Evolutionary conservation across 352 stramenopile genomes (phyloP), one percentile per base, ranked within the genome.

Genomic region (Pythium biforme): DNA sequence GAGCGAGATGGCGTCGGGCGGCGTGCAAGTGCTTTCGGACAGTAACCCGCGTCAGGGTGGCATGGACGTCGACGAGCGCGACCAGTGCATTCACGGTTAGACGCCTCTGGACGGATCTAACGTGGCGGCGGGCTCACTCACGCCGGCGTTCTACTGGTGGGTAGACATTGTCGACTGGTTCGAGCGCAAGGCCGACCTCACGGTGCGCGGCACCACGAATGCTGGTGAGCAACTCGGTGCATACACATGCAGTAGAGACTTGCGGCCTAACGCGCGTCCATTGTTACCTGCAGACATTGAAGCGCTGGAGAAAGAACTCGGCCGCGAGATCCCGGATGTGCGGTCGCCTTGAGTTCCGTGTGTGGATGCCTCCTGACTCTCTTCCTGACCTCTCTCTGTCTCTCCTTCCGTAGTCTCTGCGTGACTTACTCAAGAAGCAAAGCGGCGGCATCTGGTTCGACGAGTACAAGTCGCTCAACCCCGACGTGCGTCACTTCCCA

Each of bases 151-250:
- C n/a, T n/a, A n/a, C 29, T 33, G 29, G 29, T 33, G 29, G 29
- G 29, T 26, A 90, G 84, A 94, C 33, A 88, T 94, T 54, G 73
- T 92, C 68, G 92, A 77, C 71, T 94, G 85, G 85, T 92, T 94
- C 63, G 67, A 90, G 66, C 81, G 81, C 55, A 94, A 94, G 67
- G 70, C 79, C 20, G 70, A 87, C 60, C 77, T 92, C n/a, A 65
- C 72, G 29, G 55, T 69, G 29, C 74, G 58, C 0, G 62, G 46
- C 22, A 79, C 85, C 51, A 88, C 73, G 39, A 77, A 74, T 46
- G 56, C 74, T n/a, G 77, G 78, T 88, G 19, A 10, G 29, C 29
- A 23, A 25, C 11, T 14, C n/a, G n/a, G n/a, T n/a, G n/a, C n/a
- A n/a, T n/a, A n/a, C n/a, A n/a, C n/a, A n/a, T n/a, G n/a, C n/a